Base-by-base conservation (phyloP, 192 early-diverging fungal species). In the Coemansia umbellata region DNA sequence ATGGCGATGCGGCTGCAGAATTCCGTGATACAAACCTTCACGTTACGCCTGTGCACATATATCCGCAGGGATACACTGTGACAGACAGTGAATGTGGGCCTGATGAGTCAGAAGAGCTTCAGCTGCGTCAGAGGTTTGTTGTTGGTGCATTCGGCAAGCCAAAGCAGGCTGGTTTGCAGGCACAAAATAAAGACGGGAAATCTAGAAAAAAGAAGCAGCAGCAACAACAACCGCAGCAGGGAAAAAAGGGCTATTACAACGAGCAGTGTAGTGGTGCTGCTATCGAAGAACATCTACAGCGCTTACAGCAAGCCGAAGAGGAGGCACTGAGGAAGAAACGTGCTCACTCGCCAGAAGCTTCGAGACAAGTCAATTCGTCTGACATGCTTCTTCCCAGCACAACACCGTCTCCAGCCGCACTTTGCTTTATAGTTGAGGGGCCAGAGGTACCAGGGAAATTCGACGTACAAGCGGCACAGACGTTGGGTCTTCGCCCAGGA, bases 401-500 rank as follows among this genome's bases (percentile, higher is more conserved):
- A 0, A 62, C 27, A n/a, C 84, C 84, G 2, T 69, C 71, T 6
- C 57, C 74, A 4, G 62, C 45, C 3, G 80, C 77, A 1, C 61
- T 90, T 28, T 80, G 80, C 49, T 96, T 91, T 47, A 87, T 94
- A 10, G 84, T 84, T 53, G 79, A 83, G 53, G 86, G 89, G 0
- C 86, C 89, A 1, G 77, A 75, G 4, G 78, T 87, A 21, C 83
- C 80, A 0, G 91, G 92, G 19, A 94, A 93, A 56, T 94, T 97
- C 62, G 76, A 89, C 48, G 69, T 81, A 8, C 27, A 80, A 24
- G 81, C 80, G 0, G 92, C 91, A 8, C 30, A 63, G 18, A 76
- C 60, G 19, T 78, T 94, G 2, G 90, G 87, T 2, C 69, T 94
- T 0, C 74, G 74, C 39, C 80, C 84, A 1, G 92, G 92, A 0